These are phyloP conservation scores for Dactylonectria estremocensis DNA, from an alignment of 2,329 filamentous ascomycete species.

Conservation along the genomic window DNA sequence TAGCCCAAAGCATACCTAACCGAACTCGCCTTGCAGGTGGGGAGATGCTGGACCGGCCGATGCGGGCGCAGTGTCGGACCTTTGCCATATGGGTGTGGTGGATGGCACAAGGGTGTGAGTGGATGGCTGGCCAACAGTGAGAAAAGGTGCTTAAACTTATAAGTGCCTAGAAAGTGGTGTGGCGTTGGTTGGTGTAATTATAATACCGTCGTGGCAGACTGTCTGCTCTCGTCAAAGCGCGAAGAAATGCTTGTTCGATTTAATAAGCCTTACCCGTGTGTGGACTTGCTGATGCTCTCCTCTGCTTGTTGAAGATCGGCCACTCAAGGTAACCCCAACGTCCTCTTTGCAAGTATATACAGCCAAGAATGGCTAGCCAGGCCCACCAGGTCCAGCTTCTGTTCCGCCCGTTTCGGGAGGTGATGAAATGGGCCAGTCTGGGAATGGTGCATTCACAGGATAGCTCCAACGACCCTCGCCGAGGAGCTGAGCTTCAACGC, in stretches of 20 bases:
- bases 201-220: not conserved
- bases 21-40: not conserved
- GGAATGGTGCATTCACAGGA: constrained; percentile 53
- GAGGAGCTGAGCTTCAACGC: constrained; percentile 52
- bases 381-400: constrained; percentile 41
- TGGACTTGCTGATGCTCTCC: not conserved
- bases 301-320: not conserved
- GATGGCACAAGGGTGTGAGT: not conserved
- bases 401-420: constrained; percentile 55
- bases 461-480: constrained; percentile 41
- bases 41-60: not conserved
- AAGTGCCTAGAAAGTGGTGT: not conserved
- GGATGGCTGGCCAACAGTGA: not conserved
- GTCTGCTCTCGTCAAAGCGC: not conserved
- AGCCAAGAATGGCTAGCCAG: constrained; percentile 17
- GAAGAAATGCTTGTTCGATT: not conserved
- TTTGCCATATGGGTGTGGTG: not conserved
- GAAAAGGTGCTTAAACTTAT: not conserved
- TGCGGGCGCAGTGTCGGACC: not conserved
- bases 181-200: not conserved
- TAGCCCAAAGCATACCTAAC: not conserved
- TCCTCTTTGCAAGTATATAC: not conserved
- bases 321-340: not conserved
- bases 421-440: constrained; percentile 57
- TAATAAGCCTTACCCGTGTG: not conserved